Base-by-base conservation (phyloP, 169 alveolate species). In the Plasmodium yoelii region DNA sequence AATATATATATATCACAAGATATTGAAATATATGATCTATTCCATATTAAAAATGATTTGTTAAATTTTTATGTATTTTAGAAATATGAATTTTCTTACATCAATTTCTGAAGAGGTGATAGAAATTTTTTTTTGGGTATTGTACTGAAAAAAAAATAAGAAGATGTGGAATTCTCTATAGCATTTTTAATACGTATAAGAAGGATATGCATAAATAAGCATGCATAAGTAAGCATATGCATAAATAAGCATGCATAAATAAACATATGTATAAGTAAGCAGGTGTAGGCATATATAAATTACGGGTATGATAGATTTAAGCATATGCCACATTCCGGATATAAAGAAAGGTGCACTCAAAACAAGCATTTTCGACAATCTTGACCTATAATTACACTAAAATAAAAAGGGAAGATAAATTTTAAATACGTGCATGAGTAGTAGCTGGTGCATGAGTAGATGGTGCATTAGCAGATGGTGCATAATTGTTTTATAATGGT, bases 321-420 rank as follows among this genome's bases (percentile, higher is more conserved):
- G 57, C 88, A 75, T 75, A 19, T 75, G 88, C 88, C 88, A 75
- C 19, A 75, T 75, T 18, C 88, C 88, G 5, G 75, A 61, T 2
- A 75, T 74, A 75, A 75, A 61, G 10, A 75, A 56, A 5, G 88
- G 88, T 9, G 88, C 88, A 34, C 88, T 75, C 9, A 75, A 39
- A 15, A 75, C 72, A 24, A 75, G 19, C 88, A 75, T 75, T 53
- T 75, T 75, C 2, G 75, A n/a, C 18, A 75, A 22, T 28, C 88
- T 75, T 9, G 88, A 75, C 34, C 88, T 24, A 56, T 75, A 75
- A 39, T 75, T 75, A 28, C 88, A 75, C 88, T 75, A 61, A 34
- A 56, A 18, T 19, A 18, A 55, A 42, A 53, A 12, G 44, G 13
- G 28, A 12, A n/a, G n/a, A n/a, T n/a, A n/a, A n/a, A n/a, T n/a